Base-by-base conservation (phyloP, 345 rosid genomes). In the Citrus inodora region DNA sequence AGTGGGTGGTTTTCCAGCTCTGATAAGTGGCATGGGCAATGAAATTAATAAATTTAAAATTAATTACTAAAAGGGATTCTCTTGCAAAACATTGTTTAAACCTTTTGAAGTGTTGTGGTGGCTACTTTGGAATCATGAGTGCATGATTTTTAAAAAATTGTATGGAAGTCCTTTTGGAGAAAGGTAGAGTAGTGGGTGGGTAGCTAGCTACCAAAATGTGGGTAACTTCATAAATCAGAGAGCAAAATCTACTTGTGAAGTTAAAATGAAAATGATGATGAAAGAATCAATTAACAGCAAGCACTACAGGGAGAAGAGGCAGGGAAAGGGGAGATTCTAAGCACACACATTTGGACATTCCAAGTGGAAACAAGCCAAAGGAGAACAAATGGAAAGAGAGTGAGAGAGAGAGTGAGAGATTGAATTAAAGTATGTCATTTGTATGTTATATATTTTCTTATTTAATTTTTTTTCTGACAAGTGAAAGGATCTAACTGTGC, bases 1-100 rank as follows among this genome's bases (percentile, higher is more conserved):
- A 71, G 85, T 80, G 82, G 79, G 93, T 87, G 88, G 90, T 83
- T 86, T 87, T 92, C 88, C 93, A 89, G 90, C 93, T 86, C 86
- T 87, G 89, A 78, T 84, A 85, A 80, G 82, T 73, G 83, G 86
- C 76, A 87, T 87, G 89, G 88, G 86, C 89, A 88, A 86, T 80
- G 86, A 84, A 81, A n/a, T n/a, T n/a, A n/a, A 80, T 71, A 73
- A 80, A 70, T 25, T 53, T 46, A 56, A 71, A 22, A 53, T 19
- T 59, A 42, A 71, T 21, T 10, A 32, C 24, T 27, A 59, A 42
- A 22, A 58, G 35, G 80, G 80, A 80, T 82, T 76, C 78, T 79
- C 82, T 69, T 69, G 9, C 56, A 76, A 76, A 74, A 24, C 76
- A 83, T 81, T 53, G 73, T 75, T 68, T 64, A 42, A 67, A 32